These are phyloP conservation scores for Daldinia concentrica DNA, from an alignment of 495 filamentous ascomycete species.

Conservation along the genomic window DNA sequence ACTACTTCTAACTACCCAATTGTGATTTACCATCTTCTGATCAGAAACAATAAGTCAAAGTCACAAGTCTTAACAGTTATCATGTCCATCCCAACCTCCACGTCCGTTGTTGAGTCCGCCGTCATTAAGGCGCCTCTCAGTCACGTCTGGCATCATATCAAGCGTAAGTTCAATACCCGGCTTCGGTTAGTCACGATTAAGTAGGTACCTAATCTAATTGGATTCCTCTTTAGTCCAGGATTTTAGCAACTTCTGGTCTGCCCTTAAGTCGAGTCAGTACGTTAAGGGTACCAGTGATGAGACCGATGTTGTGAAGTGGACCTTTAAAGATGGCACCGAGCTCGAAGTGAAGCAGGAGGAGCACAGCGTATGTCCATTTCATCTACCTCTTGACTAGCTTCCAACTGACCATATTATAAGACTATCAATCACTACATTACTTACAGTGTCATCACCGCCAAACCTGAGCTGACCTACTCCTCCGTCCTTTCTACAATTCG, in stretches of 20 bases:
- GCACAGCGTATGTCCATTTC: constrained; percentile 62
- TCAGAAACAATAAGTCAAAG: not conserved
- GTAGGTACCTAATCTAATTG: constrained; percentile 23
- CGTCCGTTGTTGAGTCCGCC: constrained; percentile 69
- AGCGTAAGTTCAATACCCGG: constrained; percentile 47
- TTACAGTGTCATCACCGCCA: constrained; percentile 70
- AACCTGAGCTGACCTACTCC: constrained; percentile 67
- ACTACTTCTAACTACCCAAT: not conserved
- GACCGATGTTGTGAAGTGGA: constrained; percentile 71
- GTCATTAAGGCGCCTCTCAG: constrained; percentile 70
- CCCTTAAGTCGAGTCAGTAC: constrained; percentile 62
- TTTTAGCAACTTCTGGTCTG: constrained; percentile 69
- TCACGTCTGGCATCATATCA: constrained; percentile 74
- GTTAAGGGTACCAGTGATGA: constrained; percentile 67
- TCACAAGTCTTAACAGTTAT: not conserved
- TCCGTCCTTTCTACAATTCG: constrained; percentile 70
- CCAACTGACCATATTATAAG: constrained; percentile 47
- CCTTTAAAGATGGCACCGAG: constrained; percentile 68
- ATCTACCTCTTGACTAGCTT: not conserved
- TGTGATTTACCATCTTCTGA: not conserved
- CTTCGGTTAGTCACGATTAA: not conserved
- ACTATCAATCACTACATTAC: constrained; percentile 75
- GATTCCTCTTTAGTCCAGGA: constrained; percentile 51
- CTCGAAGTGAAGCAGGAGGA: constrained; percentile 77
- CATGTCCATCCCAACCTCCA: constrained; percentile 67